phyloP scores from a whole-genome alignment of 139 green algal species.

The Auxenochlorella pyrenoidosa region DNA sequence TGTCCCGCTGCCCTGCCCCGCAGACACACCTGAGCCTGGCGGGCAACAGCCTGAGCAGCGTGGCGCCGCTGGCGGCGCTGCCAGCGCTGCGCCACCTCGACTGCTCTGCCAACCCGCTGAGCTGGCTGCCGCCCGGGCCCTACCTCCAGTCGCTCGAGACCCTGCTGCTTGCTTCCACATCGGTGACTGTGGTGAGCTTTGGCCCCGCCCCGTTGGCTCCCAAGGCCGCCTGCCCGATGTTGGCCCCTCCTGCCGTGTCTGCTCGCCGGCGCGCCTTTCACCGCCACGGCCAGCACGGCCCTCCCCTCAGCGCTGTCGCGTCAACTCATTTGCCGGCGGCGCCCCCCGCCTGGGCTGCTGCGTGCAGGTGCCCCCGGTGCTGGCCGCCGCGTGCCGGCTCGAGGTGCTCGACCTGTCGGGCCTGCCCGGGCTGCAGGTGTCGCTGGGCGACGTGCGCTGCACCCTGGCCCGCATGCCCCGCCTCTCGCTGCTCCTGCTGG shows the following conservation, averaged over 20 bases:
- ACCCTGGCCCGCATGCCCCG: slow-evolving; percentile 17
- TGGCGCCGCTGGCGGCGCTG: slow-evolving; percentile 15
- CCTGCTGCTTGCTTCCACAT: slow-evolving; percentile 10
- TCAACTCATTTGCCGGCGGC: too few species aligned
- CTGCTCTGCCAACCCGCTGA: slow-evolving; percentile 12
- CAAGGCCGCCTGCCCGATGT: too few species aligned
- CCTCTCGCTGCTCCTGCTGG: slow-evolving; percentile 26
- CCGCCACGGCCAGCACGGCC: too few species aligned
- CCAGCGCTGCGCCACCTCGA: slow-evolving; percentile 24
- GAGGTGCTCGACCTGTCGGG: slow-evolving; percentile 27
- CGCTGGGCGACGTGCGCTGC: background rate
- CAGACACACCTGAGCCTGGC: slow-evolving; percentile 28
- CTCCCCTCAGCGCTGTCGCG: too few species aligned
- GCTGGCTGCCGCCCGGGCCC: slow-evolving; percentile 23
- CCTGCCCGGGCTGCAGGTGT: slow-evolving; percentile 19
- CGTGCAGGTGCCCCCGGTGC: slow-evolving; percentile 14
- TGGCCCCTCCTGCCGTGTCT: too few species aligned
- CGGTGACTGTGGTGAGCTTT: background rate
- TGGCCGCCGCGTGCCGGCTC: background rate
- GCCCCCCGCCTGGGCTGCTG: too few species aligned
- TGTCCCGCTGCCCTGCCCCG: background rate
- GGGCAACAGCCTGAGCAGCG: slow-evolving; percentile 1
- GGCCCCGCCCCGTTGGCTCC: too few species aligned
- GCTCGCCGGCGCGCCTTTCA: background rate
- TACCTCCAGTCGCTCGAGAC: slow-evolving; percentile 23